A percentile compares a stretch with the other conserved stretches of the same genome.
Evolutionary conservation across 805 yeast species (phyloP).

Genomic region (Diddensiella transvaalensis): DNA sequence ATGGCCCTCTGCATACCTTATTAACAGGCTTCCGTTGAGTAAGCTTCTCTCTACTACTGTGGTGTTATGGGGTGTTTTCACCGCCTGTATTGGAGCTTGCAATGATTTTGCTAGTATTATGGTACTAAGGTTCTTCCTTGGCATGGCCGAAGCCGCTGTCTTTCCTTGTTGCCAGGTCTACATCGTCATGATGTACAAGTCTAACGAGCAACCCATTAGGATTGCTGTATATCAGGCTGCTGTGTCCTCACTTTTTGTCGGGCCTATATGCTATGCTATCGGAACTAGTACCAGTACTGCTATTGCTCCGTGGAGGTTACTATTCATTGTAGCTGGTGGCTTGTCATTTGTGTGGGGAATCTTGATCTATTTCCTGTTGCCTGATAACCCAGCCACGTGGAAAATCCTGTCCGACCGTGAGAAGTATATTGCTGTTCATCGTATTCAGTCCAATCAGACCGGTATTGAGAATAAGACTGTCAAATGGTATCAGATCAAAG

Average conservation of each 20-base stretch:
- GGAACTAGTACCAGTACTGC: constrained; percentile 35
- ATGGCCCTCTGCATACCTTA: constrained; percentile 14
- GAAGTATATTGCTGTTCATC: constrained; percentile 46
- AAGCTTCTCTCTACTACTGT: constrained; percentile 33
- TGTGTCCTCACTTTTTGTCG: constrained; percentile 12
- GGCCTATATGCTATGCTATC: constrained; percentile 28
- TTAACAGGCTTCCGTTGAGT: constrained; percentile 22
- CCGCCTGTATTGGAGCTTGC: constrained; percentile 39
- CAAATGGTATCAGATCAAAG: constrained; percentile 45
- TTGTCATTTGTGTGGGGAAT: constrained; percentile 42
- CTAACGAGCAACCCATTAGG: constrained; percentile 12
- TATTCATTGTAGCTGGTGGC: constrained; percentile 44
- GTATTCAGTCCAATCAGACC: constrained; percentile 37
- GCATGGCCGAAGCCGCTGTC: constrained; percentile 16
- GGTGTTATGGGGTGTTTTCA: constrained; percentile 39
- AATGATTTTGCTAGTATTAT: constrained; percentile 35
- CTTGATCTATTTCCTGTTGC: constrained; percentile 41
- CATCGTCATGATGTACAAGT: constrained; percentile 16
- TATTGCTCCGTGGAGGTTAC: constrained; percentile 45
- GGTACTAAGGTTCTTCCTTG: constrained; percentile 16
- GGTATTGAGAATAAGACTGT: constrained; percentile 44
- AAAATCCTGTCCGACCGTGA: constrained; percentile 45
- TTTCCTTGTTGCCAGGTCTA: constrained; percentile 14
- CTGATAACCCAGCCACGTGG: constrained; percentile 54
- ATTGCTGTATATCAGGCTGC: constrained; percentile 14